A percentile compares a stretch with the other conserved stretches of the same genome.
Evolutionary conservation across 2,329 filamentous ascomycete genomes (phyloP).

Genomic region (Talaromyces sp.): DNA sequence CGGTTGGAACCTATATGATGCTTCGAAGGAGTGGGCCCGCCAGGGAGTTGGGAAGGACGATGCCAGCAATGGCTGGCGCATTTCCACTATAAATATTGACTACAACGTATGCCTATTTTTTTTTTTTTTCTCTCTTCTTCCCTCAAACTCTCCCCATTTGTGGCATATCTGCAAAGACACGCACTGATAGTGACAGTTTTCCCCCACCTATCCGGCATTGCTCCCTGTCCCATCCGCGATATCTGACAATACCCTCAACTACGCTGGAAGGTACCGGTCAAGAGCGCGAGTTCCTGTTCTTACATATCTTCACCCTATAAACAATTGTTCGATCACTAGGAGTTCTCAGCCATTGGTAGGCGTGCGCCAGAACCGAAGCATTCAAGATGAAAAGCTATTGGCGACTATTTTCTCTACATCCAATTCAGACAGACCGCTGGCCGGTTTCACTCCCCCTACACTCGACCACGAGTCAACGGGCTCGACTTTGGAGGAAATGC

Average conservation of each 20-base stretch:
- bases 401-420: conserved; percentile 85
- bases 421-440: conserved; percentile 39
- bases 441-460: conserved; percentile 31
- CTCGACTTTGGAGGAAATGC: conserved; percentile 49
- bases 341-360: conserved; percentile 90
- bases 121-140: no score
- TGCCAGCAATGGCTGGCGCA: conserved; percentile 76
- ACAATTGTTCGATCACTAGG: conserved; percentile 93
- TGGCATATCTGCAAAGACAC: not conserved
- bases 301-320: conserved; percentile 92
- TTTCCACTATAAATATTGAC: conserved; percentile 83
- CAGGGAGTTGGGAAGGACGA: conserved; percentile 81
- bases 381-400: conserved; percentile 91
- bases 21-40: conserved; percentile 75
- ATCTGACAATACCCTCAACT: conserved; percentile 95
- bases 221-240: conserved; percentile 82
- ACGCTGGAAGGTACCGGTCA: conserved; percentile 84
- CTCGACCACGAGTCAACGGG: conserved; percentile 39
- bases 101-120: conserved; percentile 55
- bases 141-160: conserved; percentile 13
- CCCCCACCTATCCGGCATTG: conserved; percentile 82
- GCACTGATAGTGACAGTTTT: conserved; percentile 53
- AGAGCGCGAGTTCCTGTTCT: conserved; percentile 81
- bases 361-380: conserved; percentile 78
- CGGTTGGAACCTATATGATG: conserved; percentile 81